A percentile compares a stretch with the other conserved stretches of the same genome.
Conservation (phyloP, 495 filamentous ascomycete species). For the Massariosphaeria phaeospora region DNA sequence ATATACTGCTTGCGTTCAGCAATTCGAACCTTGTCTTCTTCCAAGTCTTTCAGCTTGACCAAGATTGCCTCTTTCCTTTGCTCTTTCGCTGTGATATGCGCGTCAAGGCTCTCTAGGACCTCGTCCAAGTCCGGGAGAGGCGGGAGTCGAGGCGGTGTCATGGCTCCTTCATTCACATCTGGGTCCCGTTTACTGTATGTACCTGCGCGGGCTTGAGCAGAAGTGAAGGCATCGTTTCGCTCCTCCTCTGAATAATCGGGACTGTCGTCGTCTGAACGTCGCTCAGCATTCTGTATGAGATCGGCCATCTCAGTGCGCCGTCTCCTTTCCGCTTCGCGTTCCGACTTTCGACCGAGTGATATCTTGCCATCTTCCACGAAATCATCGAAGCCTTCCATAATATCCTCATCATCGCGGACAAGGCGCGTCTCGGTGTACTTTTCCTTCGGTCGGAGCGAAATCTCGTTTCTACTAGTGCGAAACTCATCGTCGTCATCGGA, state of each 20-base stretch:
- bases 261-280: constrained; percentile 39
- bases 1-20: constrained; percentile 71
- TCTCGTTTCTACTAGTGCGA: constrained; percentile 39
- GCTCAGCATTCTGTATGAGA: constrained; percentile 77
- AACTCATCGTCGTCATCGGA: constrained; percentile 46
- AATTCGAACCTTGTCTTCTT: constrained; percentile 65
- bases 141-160: constrained; percentile 52
- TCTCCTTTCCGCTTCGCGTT: constrained; percentile 63
- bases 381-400: constrained; percentile 92
- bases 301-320: constrained; percentile 75
- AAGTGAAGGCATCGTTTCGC: constrained; percentile 79
- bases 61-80: constrained; percentile 50
- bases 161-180: constrained; percentile 41
- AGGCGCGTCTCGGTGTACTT: constrained; percentile 65
- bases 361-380: constrained; percentile 81
- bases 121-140: constrained; percentile 53
- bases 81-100: constrained; percentile 53
- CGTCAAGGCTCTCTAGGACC: constrained; percentile 49
- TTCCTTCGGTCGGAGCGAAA: constrained; percentile 48
- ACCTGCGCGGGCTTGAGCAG: constrained; percentile 75
- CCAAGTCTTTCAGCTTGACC: constrained; percentile 56
- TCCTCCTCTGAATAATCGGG: constrained; percentile 75
- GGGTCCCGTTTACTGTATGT: constrained; percentile 52
- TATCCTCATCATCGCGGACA: constrained; percentile 80
- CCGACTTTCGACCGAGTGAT: constrained; percentile 71